Conservation (phyloP, 306 rosid genomes). For the Cicer bijugum region DNA sequence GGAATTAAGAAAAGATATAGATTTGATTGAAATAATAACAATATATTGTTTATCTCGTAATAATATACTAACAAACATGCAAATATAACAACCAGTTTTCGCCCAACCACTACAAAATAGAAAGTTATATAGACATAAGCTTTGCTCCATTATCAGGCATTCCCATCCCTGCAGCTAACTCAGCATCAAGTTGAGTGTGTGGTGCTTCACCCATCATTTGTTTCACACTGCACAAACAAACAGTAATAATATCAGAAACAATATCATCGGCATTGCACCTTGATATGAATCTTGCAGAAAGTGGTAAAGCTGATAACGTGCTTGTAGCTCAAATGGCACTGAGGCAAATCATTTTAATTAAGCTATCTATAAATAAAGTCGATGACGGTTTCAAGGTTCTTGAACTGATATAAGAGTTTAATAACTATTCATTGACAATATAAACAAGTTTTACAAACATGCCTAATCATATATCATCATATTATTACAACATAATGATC, state of each 20-base stretch:
- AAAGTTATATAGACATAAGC: conserved; percentile 72
- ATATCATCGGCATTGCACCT: not conserved
- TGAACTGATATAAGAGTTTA: too few species aligned
- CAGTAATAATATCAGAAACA: conserved; percentile 31
- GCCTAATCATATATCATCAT: not conserved
- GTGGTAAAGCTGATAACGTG: not conserved
- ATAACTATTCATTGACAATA: not conserved
- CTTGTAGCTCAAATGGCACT: not conserved
- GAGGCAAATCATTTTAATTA: not conserved
- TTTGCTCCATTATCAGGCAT: conserved; percentile 95
- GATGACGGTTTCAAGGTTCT: too few species aligned
- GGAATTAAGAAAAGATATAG: not conserved
- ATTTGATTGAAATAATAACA: not conserved
- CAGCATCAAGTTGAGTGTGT: conserved; percentile 92
- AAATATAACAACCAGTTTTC: conserved; percentile 15
- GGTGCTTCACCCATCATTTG: conserved; percentile 85
- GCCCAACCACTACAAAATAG: not conserved
- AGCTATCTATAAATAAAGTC: too few species aligned
- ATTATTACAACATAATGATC: not conserved
- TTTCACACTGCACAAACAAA: conserved; percentile 63
- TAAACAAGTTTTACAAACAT: not conserved
- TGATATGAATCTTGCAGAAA: not conserved
- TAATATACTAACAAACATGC: not conserved
- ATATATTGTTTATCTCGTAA: conserved; percentile 13
- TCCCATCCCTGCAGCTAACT: conserved; percentile 94